These are phyloP conservation scores for Botrytis paeoniae DNA, from an alignment of 2,329 filamentous ascomycete species.

Conservation along the genomic window DNA sequence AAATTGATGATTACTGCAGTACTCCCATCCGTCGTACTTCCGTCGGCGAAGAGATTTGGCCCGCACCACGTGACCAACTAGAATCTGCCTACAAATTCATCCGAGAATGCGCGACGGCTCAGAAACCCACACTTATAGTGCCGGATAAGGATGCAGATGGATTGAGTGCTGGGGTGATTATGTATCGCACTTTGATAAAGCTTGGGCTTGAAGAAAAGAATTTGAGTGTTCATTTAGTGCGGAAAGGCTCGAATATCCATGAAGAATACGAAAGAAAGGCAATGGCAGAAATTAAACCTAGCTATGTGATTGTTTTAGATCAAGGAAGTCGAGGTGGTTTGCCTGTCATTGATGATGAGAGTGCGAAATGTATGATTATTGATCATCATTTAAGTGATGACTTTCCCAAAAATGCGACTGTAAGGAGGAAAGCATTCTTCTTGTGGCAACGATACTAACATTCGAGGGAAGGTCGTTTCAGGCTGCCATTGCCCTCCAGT, in stretches of 20 bases:
- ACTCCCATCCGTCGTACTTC: constrained; percentile 19
- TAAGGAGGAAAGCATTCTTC: constrained; percentile 11
- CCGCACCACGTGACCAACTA: constrained; percentile 56
- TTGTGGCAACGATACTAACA: neutral
- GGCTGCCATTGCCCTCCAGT: constrained; percentile 64
- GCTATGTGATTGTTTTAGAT: constrained; percentile 62
- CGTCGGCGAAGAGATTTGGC: constrained; percentile 50
- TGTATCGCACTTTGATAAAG: constrained; percentile 56
- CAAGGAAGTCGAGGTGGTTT: constrained; percentile 58
- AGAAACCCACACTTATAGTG: constrained; percentile 55
- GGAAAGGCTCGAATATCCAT: constrained; percentile 59
- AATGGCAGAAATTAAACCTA: constrained; percentile 50
- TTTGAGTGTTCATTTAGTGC: constrained; percentile 57
- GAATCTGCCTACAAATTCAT: constrained; percentile 55
- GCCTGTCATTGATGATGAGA: constrained; percentile 49
- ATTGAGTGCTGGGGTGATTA: constrained; percentile 60
- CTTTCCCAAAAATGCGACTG: constrained; percentile 48
- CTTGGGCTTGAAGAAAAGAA: constrained; percentile 53
- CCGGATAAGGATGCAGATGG: constrained; percentile 71
- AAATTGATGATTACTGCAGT: constrained; percentile 33
- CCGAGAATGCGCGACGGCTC: constrained; percentile 51
- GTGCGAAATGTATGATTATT: constrained; percentile 54
- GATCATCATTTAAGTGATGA: constrained; percentile 60
- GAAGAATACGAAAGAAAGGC: constrained; percentile 49
- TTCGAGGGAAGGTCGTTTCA: constrained; percentile 49